Percentiles rank a stretch among this genome's conserved stretches.
Evolutionary conservation across 2,329 filamentous ascomycete genomes (phyloP).

Genomic region (Dichotomopilus funicola): DNA sequence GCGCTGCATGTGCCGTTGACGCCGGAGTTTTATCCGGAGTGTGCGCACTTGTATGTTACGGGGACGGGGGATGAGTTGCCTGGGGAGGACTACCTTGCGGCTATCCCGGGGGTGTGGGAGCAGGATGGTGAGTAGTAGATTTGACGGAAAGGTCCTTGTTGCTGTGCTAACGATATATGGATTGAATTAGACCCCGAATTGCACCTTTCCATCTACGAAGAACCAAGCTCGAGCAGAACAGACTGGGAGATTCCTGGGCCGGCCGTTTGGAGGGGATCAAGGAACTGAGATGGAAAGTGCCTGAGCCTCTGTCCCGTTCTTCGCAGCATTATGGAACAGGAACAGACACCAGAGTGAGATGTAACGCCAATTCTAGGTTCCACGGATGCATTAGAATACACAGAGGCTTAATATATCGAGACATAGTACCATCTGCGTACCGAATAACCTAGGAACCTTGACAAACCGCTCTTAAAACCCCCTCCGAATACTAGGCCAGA

Average conservation of each 20-base stretch:
- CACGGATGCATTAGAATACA: too few relatives aligned
- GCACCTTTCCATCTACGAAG: constrained; percentile 1
- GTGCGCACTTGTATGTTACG: not conserved
- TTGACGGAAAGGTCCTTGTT: not conserved
- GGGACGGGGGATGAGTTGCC: not conserved
- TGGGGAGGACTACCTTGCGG: not conserved
- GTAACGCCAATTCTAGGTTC: too few relatives aligned
- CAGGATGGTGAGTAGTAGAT: not conserved
- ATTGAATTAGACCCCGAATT: not conserved
- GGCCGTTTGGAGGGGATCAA: constrained; percentile 2
- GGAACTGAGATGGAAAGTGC: too few relatives aligned
- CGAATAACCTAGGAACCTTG: too few relatives aligned
- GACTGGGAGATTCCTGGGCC: constrained; percentile 3
- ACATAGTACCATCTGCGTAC: not conserved
- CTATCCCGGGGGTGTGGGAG: constrained; percentile 3
- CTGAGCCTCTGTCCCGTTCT: too few relatives aligned
- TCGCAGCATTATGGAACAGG: too few relatives aligned
- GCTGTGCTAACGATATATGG: not conserved
- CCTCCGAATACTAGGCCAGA: constrained; percentile 8
- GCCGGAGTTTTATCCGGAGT: constrained; percentile 7
- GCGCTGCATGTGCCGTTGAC: constrained; percentile 4
- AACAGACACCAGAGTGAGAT: too few relatives aligned
- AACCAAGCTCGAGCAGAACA: constrained; percentile 2
- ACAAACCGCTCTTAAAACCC: too few relatives aligned
- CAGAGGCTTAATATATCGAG: too few relatives aligned